Conservation (phyloP, 257 asterid species). For the Przewalskia tangutica region DNA sequence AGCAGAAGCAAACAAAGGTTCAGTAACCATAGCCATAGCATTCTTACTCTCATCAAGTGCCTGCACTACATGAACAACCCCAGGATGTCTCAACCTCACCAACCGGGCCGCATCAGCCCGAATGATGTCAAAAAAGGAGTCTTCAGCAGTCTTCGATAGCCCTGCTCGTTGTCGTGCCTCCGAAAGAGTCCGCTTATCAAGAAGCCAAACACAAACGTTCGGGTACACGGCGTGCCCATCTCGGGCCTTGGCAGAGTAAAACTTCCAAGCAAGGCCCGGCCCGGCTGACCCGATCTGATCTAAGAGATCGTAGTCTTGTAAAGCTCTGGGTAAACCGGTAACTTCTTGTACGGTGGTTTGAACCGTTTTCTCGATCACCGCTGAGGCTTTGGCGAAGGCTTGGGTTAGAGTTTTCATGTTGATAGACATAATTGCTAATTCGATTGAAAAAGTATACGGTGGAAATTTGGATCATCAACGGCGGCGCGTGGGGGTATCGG, state of each 20-base stretch:
- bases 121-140: constrained; percentile 68
- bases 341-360: constrained; percentile 96
- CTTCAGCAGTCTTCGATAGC: constrained; percentile 80
- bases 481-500: no score
- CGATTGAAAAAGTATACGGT: no score
- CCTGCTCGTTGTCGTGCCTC: constrained; percentile 88
- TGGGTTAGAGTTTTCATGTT: constrained; percentile 88
- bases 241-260: constrained; percentile 77
- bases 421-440: constrained; percentile 43
- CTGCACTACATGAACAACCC: constrained; percentile 93
- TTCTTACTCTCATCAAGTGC: constrained; percentile 91
- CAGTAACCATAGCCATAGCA: constrained; percentile 95
- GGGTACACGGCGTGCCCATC: constrained; percentile 73
- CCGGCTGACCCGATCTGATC: constrained; percentile 99
- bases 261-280: constrained; percentile 86
- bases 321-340: constrained; percentile 74
- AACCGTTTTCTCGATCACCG: constrained; percentile 93
- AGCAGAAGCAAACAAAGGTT: constrained; percentile 83
- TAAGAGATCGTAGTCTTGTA: constrained; percentile 72
- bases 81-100: constrained; percentile 97
- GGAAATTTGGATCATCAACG: neutral
- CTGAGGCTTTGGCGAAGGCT: constrained; percentile 98
- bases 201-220: constrained; percentile 81
- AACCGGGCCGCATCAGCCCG: constrained; percentile 89
- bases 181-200: constrained; percentile 78